Evolutionary conservation across 2,329 filamentous ascomycete genomes (phyloP).

Genomic region (Alternaria rosae): DNA sequence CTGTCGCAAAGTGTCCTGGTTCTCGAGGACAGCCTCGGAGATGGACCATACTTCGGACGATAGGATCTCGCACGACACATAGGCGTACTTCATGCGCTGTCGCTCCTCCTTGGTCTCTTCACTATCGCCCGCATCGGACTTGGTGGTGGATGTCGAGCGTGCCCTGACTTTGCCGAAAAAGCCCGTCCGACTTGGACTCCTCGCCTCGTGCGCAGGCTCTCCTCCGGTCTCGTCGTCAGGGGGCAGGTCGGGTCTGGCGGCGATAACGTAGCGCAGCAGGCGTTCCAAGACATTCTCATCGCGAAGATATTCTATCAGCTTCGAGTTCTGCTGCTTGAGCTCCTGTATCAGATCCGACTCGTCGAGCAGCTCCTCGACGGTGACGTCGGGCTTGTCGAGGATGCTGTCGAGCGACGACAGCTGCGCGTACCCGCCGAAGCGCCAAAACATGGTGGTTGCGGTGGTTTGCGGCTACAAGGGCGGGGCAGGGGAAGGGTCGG

Average conservation of each 20-base stretch:
- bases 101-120: constrained; percentile 82
- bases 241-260: constrained; percentile 66
- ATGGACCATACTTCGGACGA: constrained; percentile 98
- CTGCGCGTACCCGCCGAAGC: constrained; percentile 98
- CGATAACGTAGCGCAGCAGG: constrained; percentile 89
- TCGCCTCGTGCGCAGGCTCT: constrained; percentile 56
- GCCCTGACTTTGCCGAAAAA: constrained; percentile 58
- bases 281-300: constrained; percentile 84
- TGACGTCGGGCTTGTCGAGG: constrained; percentile 93
- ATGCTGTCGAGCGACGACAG: constrained; percentile 96
- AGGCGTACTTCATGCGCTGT: constrained; percentile 91
- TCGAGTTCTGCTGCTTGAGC: constrained; percentile 97
- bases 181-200: constrained; percentile 44
- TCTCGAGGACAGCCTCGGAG: constrained; percentile 88
- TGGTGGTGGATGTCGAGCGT: constrained; percentile 54
- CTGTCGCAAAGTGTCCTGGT: constrained; percentile 75
- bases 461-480: constrained; percentile 33
- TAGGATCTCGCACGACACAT: constrained; percentile 89
- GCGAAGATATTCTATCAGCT: constrained; percentile 94
- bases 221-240: constrained; percentile 47
- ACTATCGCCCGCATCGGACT: constrained; percentile 52
- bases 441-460: constrained; percentile 90
- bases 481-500: constrained; percentile 37
- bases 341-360: constrained; percentile 97
- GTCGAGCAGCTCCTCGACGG: constrained; percentile 92